Base-by-base conservation (phyloP, 352 stramenopile genomes). In the Globisporangium spinosum region DNA sequence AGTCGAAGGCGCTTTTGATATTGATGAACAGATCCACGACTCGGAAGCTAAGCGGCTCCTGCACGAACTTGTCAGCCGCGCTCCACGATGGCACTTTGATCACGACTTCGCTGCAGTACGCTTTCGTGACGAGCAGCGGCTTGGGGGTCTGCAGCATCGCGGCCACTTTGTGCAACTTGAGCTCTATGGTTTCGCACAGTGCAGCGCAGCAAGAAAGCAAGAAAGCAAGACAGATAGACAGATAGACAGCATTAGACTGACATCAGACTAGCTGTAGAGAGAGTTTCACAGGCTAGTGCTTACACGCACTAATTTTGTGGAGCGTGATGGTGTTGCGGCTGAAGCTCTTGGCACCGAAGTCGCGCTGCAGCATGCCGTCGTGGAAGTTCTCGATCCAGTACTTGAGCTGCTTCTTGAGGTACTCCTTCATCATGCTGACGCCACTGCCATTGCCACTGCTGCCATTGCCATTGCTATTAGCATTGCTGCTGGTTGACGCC, bases 321-420 rank as follows among this genome's bases (percentile, higher is more conserved):
- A 91, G 71, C 23, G 79, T 69, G 64, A 91, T 58, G 47, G 83
- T 77, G 34, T 63, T 73, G n/a, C 82, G 76, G 0, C 62, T 71
- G 61, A 83, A 89, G 17, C 65, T 76, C 65, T 85, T 87, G 60
- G 70, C 29, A 59, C 70, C 55, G 47, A 90, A 90, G 62, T 89
- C 80, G 38, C 80, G 78, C 40, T 82, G 83, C 32, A 90, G 67
- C 71, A 85, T 77, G 40, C 80, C 71, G 59, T 89, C 79, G 38
- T 74, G 80, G 65, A 88, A 89, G 66, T 77, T 78, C 15, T 89
- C 80, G 67, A 88, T 65, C 83, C 82, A 90, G 72, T 89, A 82
- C 47, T 71, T 76, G 54, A 91, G 78, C 67, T 91, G 81, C 54
- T 77, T 80, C 56, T 80, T 80, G 15, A 91, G 67, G 62, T 89